phyloP scores from a whole-genome alignment of 2,329 filamentous ascomycete genomes.

The Sclerotinia sclerotiorum region DNA sequence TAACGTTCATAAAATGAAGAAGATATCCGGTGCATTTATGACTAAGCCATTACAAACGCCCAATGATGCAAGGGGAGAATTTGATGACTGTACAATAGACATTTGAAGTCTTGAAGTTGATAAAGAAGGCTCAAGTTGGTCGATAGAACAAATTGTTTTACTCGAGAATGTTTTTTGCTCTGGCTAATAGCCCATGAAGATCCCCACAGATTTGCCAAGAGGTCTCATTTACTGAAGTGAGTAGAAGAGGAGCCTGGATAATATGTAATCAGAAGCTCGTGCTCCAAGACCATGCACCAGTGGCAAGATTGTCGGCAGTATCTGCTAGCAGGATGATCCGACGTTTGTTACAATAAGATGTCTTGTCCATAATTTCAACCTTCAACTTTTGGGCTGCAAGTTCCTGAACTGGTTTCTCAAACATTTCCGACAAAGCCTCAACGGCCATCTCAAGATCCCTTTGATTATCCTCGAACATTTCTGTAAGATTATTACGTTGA shows the following conservation, averaged over 20 bases:
- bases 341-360: slow-evolving; percentile 91
- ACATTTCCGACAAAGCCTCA: slow-evolving; percentile 97
- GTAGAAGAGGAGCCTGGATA: background rate
- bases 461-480: slow-evolving; percentile 98
- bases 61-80: slow-evolving; percentile 1
- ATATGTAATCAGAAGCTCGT: slow-evolving; percentile 17
- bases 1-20: background rate
- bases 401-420: slow-evolving; percentile 92
- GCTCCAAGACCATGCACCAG: slow-evolving; percentile 59
- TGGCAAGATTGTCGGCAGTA: slow-evolving; percentile 87
- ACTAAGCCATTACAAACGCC: slow-evolving; percentile 5
- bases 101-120: background rate
- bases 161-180: background rate
- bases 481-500: slow-evolving; percentile 90
- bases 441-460: slow-evolving; percentile 97
- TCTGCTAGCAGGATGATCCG: slow-evolving; percentile 87
- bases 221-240: background rate
- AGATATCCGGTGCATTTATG: background rate
- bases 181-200: background rate
- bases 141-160: slow-evolving; percentile 9
- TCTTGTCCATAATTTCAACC: slow-evolving; percentile 98
- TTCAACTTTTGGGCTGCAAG: slow-evolving; percentile 85
- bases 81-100: slow-evolving; percentile 13
- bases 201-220: background rate
- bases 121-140: background rate